Evolutionary conservation across 306 rosid genomes (phyloP).

Genomic region (Pyrus bretschneideri): DNA sequence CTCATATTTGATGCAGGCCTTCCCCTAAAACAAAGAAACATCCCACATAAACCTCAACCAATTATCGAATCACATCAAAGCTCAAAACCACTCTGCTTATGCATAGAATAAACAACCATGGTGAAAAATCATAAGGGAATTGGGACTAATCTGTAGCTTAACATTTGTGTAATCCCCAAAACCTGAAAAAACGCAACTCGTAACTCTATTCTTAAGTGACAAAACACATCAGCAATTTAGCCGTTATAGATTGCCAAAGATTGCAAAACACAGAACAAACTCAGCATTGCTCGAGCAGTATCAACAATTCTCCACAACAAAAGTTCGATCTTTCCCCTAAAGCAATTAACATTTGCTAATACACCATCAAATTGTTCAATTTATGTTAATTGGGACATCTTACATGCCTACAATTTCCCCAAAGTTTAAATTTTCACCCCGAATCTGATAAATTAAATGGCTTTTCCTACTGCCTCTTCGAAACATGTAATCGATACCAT

Average conservation of each 20-base stretch:
- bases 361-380: no score
- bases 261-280: neutral
- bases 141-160: neutral
- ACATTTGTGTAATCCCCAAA: neutral
- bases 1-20: conserved; percentile 50
- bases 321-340: neutral
- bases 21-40: conserved; percentile 37
- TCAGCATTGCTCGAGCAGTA: neutral
- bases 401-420: neutral
- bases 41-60: neutral
- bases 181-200: neutral
- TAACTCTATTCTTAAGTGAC: neutral
- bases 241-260: neutral
- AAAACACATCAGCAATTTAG: neutral
- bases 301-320: neutral
- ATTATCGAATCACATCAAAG: neutral
- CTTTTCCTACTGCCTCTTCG: neutral
- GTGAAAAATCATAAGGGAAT: neutral
- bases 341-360: neutral
- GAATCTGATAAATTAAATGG: neutral
- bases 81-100: neutral
- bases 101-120: neutral
- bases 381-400: neutral
- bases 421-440: neutral
- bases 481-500: neutral